Evolutionary conservation across 140 eudicot species (phyloP).

Genomic region (Oenanthe javanica): DNA sequence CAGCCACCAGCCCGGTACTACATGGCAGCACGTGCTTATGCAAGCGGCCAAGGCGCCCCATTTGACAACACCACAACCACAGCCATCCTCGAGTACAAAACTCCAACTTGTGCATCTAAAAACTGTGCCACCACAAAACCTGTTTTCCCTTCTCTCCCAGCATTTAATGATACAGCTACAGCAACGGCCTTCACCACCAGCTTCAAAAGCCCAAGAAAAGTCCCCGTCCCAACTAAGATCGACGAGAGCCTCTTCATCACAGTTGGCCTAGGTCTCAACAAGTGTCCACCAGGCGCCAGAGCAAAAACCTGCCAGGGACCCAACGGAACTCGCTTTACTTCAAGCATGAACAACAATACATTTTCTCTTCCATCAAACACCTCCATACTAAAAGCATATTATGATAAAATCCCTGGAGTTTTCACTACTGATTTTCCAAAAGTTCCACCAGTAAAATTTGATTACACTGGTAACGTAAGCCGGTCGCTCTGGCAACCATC

Average conservation of each 20-base stretch:
- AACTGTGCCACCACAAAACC: too few species aligned
- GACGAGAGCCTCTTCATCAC: slow-evolving; percentile 69
- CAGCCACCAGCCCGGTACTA: too few species aligned
- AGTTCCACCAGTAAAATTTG: slow-evolving; percentile 61
- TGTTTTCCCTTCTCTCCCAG: slow-evolving; percentile 53
- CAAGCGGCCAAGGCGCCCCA: too few species aligned
- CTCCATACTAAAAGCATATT: slow-evolving; percentile 82
- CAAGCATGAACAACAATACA: slow-evolving; percentile 90
- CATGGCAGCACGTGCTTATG: too few species aligned
- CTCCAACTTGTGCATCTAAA: too few species aligned
- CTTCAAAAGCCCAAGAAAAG: slow-evolving; percentile 55
- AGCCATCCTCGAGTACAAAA: too few species aligned
- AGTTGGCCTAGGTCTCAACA: slow-evolving; percentile 67
- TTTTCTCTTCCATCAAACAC: slow-evolving; percentile 69
- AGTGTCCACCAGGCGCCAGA: slow-evolving; percentile 58
- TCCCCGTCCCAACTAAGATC: slow-evolving; percentile 51
- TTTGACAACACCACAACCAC: too few species aligned
- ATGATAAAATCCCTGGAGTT: slow-evolving; percentile 66
- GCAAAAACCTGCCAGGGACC: slow-evolving; percentile 74
- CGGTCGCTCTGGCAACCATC: slow-evolving; percentile 78
- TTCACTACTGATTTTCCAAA: slow-evolving; percentile 77
- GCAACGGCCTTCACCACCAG: slow-evolving; percentile 73
- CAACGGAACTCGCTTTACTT: slow-evolving; percentile 85
- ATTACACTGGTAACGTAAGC: slow-evolving; percentile 89
- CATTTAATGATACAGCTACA: slow-evolving; percentile 72